Evolutionary conservation across 805 yeast genomes (phyloP), one percentile per base, ranked within the genome.

Genomic region (Sungouiozyma intestinalis): DNA sequence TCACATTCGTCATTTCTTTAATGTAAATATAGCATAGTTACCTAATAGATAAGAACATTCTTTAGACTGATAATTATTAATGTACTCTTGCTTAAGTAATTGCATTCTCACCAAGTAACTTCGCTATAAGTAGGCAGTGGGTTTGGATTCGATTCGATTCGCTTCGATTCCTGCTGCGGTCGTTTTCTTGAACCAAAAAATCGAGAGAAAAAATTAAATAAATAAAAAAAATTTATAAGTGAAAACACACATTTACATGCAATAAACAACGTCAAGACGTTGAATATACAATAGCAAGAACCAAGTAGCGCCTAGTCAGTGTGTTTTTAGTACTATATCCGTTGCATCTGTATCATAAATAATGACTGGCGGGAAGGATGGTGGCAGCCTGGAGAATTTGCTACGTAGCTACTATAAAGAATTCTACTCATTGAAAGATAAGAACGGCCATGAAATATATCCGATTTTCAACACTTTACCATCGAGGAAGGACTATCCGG

Each of bases 401-500:
- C 35, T 44, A 33, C 45, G 50, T 18, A 21, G 16, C n/a, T 44
- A 42, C 33, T 43, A 47, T 21, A 42, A 44, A 32, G 48, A 47
- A 20, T 34, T 47, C 16, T 44, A 40, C 32, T 21, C 36, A 9
- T 36, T 59, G 33, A 59, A 58, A 42, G 61, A 57, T 20, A 58
- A 53, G 31, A 46, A 49, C 35, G 62, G 57, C 2, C 34, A 52
- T 16, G 55, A 50, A 27, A 50, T 60, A 36, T 50, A 50, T 35
- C 62, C 62, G 1, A 48, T 58, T 13, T 62, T 62, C 41, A 55
- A 55, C 24, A 50, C 53, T 13, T 42, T 87, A 33, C 97, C 97
- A 1, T 76, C 73, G 46, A 71, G 74, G 55, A 79, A 76, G 45
- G 79, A 76, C 27, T 67, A 71, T 48, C 74, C 81, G 4, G 95